phyloP scores from a whole-genome alignment of 129 eudicot species.

The Artemisia argyi region DNA sequence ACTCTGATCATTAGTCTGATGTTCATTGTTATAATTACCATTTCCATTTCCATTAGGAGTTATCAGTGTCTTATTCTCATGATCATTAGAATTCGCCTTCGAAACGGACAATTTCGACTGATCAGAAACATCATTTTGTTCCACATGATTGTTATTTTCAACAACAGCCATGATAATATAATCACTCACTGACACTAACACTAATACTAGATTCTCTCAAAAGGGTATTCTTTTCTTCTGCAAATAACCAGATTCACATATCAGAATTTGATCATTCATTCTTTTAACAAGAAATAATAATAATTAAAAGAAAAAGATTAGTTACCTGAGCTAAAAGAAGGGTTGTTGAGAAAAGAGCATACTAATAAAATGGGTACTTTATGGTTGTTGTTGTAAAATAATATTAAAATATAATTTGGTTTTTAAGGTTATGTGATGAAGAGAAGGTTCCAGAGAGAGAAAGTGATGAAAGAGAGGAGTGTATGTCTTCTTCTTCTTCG shows the following conservation, averaged over 20 bases:
- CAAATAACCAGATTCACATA: not conserved
- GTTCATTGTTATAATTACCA: not conserved
- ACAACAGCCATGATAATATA: constrained; percentile 62
- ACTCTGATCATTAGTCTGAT: not conserved
- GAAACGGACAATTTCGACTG: constrained; percentile 28
- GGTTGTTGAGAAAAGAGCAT: no score
- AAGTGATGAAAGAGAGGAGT: constrained; percentile 10
- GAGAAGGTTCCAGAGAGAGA: not conserved
- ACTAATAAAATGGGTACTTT: no score
- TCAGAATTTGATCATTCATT: not conserved
- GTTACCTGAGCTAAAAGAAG: constrained; percentile 18
- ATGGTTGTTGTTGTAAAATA: no score
- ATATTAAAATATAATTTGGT: constrained; percentile 21
- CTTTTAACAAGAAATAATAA: not conserved
- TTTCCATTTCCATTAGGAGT: not conserved
- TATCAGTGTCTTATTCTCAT: not conserved
- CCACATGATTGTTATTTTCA: constrained; percentile 43
- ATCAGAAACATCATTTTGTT: constrained; percentile 38
- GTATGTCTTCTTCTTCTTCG: constrained; percentile 23
- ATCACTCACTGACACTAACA: constrained; percentile 19
- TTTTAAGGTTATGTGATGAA: constrained; percentile 18
- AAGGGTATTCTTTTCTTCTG: constrained; percentile 18
- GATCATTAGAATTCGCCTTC: constrained; percentile 30
- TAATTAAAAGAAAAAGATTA: constrained; percentile 1
- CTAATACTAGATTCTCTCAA: not conserved